Base-by-base conservation (phyloP, 805 yeast genomes). In the Wickerhamiella allomyrinae region DNA sequence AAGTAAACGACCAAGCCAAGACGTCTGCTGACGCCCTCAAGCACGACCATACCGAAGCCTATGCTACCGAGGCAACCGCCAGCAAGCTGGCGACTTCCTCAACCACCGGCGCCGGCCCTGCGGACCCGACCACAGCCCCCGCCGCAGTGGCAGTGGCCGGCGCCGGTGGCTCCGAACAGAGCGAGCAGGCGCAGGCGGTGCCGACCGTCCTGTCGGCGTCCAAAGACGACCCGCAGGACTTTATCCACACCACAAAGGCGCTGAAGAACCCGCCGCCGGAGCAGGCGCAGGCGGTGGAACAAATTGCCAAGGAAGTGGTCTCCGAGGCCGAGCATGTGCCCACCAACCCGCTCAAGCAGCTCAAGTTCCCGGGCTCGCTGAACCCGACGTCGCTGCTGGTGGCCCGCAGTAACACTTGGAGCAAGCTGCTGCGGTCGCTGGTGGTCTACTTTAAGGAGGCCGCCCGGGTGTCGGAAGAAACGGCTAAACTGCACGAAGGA, bases 381-480 rank as follows among this genome's bases (percentile, higher is more conserved):
- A 74, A 73, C 47, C 96, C 97, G 9, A 85, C 95, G 1, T 95
- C 85, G 45, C 73, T 81, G 10, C 65, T 87, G 43, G 91, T 94
- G 2, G 70, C 73, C 20, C 68, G 97, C 47, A 85, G 87, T 57
- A 70, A 77, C 37, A 78, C 91, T 2, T 89, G 95, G 95, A 69
- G 95, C 46, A 71, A 73, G 34, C 73, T 86, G 42, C 77, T 86
- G 45, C 75, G 77, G 47, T 78, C 86, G 25, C 62, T 87, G 42
- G 68, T 82, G n/a, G 73, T 70, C 37, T 87, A 87, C 56, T 65
- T 87, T 46, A 73, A 73, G 47, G 95, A 86, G 54, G 77, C 76
- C 31, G 85, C 84, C 8, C 21, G 21, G 5, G 39, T 39, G 23
- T 20, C 20, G 29, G 37, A 29, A 9, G 35, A 34, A 20, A 20